Percentiles rank a stretch among this genome's conserved stretches.
phyloP scores from a whole-genome alignment of 441 rosid genomes.

The Populus hybrid region DNA sequence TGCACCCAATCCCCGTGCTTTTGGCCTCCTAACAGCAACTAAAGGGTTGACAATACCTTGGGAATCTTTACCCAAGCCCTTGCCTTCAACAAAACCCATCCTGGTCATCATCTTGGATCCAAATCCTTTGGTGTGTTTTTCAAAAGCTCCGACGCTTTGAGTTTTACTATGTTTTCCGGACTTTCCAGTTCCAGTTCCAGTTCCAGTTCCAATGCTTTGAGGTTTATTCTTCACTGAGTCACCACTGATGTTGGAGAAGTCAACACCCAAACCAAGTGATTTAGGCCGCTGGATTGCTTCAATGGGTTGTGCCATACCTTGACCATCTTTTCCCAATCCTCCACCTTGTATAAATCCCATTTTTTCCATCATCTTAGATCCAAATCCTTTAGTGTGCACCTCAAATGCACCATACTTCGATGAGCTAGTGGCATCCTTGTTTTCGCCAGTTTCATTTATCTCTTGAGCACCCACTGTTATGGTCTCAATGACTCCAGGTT shows the following conservation, averaged over 20 bases:
- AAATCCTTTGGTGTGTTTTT: conserved; percentile 83
- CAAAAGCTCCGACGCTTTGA: conserved; percentile 59
- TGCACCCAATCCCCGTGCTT: conserved; percentile 75
- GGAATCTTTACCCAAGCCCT: conserved; percentile 72
- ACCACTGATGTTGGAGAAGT: conserved; percentile 34
- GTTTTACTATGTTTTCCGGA: conserved; percentile 19
- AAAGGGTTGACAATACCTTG: conserved; percentile 77
- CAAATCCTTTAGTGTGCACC: conserved; percentile 87
- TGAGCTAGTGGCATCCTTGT: conserved; percentile 28
- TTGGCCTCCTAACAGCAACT: conserved; percentile 59
- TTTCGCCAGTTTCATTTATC: conserved; percentile 30
- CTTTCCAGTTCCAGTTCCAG: neutral
- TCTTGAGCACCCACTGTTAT: conserved; percentile 25
- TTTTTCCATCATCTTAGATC: conserved; percentile 96
- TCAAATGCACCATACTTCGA: conserved; percentile 70
- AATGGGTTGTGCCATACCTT: conserved; percentile 73
- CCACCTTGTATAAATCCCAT: conserved; percentile 89
- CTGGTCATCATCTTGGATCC: conserved; percentile 93
- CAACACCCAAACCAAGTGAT: conserved; percentile 83
- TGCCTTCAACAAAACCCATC: conserved; percentile 92
- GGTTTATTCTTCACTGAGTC: conserved; percentile 30
- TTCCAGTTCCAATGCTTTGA: neutral
- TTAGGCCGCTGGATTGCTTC: conserved; percentile 82
- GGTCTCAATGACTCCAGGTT: conserved; percentile 43
- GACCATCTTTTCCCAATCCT: conserved; percentile 86